Base-by-base conservation (phyloP, 1,139 yeast species). In the Taiozyma sp. region DNA sequence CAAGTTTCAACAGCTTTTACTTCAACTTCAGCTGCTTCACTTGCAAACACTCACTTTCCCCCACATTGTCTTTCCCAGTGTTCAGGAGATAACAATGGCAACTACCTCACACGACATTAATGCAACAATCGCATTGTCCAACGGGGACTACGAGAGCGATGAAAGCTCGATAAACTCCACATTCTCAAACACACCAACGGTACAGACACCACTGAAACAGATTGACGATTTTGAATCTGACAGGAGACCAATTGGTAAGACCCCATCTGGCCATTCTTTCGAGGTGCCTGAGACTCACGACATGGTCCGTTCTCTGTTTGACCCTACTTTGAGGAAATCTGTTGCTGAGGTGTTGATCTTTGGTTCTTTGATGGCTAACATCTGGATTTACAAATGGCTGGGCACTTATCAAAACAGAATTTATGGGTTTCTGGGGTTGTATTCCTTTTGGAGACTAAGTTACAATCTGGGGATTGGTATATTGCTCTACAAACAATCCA, bases 391-490 rank as follows among this genome's bases (percentile, higher is more conserved):
- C 60, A 73, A 68, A 58, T 63, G 68, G 53, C 42, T 63, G 62
- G 45, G 68, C 66, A 57, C 70, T 56, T 53, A 59, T 40, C 32
- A 54, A 51, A 46, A 28, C 22, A 53, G 61, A 50, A 51, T 53
- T 47, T 59, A 16, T 68, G 86, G 53, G 65, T 78, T 21, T 80
- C 76, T 68, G 66, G 69, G 69, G 1, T 71, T 85, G 52, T 88
- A 87, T 64, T 68, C 83, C 21, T 80, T 85, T 65, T 88, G 96
- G 95, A 76, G 96, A 60, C 67, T 84, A 44, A 76, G 82, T 35
- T 88, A 88, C 69, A 89, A 88, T 66, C 75, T 80, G 44, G 96
- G 96, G 19, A 85, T 88, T 58, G 96, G 96, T 37, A 75, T 77
- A 61, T 68, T 88, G 40, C 72, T 88, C 47, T 79, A 80, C 57